Conservation (phyloP, 805 yeast species). For the Ogataea pini region DNA sequence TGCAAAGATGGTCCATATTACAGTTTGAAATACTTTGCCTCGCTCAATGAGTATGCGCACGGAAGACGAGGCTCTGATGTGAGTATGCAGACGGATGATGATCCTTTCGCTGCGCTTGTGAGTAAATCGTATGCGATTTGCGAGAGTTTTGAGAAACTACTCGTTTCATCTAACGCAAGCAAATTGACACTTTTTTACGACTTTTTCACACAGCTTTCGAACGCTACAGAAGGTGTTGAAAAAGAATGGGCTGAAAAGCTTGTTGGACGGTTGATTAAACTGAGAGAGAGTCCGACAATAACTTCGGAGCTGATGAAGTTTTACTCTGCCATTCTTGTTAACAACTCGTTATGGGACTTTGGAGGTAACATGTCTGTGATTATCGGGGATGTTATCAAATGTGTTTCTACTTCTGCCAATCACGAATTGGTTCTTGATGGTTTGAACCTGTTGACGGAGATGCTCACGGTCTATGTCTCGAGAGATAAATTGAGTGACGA, state of each 20-base stretch:
- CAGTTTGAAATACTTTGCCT: conserved; percentile 28
- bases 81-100: conserved; percentile 37
- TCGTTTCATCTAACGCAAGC: conserved; percentile 17
- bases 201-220: conserved; percentile 29
- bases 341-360: conserved; percentile 35
- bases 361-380: conserved; percentile 31
- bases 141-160: conserved; percentile 18
- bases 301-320: conserved; percentile 39
- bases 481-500: conserved; percentile 11
- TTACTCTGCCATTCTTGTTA: conserved; percentile 36
- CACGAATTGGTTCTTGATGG: conserved; percentile 37
- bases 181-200: conserved; percentile 25
- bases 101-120: conserved; percentile 28
- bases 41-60: conserved; percentile 23
- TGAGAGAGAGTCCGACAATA: conserved; percentile 25
- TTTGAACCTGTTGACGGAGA: conserved; percentile 23
- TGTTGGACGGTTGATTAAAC: conserved; percentile 18
- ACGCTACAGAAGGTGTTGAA: conserved; percentile 30
- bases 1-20: conserved; percentile 35
- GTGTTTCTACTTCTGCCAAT: conserved; percentile 27
- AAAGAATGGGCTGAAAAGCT: conserved; percentile 20
- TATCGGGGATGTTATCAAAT: conserved; percentile 21
- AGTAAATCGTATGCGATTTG: conserved; percentile 19
- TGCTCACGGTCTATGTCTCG: conserved; percentile 19
- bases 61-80: conserved; percentile 40